Evolutionary conservation across 1,284 basidiomycete species (phyloP).

Genomic region (Cutaneotrichosporon dermatis): DNA sequence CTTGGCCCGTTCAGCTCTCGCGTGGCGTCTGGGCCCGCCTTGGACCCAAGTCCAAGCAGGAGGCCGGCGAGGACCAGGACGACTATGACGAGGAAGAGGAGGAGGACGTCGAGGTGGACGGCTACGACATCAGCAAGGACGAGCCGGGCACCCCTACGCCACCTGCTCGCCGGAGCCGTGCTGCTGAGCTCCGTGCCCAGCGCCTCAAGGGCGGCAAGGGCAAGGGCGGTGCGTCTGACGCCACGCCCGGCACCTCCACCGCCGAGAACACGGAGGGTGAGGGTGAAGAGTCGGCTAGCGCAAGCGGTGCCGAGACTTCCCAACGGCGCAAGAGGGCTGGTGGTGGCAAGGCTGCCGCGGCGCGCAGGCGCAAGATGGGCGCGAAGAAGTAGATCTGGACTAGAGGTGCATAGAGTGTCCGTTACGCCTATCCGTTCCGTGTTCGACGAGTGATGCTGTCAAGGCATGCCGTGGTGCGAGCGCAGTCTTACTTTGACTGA

Average conservation of each 20-base stretch:
- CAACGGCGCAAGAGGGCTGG: conserved; percentile 34
- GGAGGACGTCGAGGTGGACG: conserved; percentile 13
- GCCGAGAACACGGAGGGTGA: conserved; percentile 2
- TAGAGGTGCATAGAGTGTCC: conserved; percentile 1
- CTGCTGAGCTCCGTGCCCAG: conserved; percentile 20
- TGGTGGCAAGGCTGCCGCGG: conserved; percentile 41
- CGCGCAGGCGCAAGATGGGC: conserved; percentile 42
- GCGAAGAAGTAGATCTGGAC: conserved; percentile 31
- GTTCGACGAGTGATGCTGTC: no score
- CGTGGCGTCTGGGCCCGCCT: conserved; percentile 1
- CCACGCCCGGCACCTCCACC: not conserved
- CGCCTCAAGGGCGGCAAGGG: conserved; percentile 3
- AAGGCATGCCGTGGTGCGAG: no score
- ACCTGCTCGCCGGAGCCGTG: conserved; percentile 6
- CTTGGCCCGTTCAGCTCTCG: conserved; percentile 35
- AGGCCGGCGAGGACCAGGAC: conserved; percentile 15
- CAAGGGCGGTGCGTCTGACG: not conserved
- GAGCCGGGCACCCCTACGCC: conserved; percentile 4
- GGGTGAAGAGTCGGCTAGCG: not conserved
- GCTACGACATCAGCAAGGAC: not conserved
- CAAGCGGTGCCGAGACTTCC: conserved; percentile 1
- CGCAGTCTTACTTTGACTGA: no score
- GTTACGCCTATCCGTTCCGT: no score
- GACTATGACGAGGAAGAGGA: conserved; percentile 16
- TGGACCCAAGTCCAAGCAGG: conserved; percentile 7